phyloP scores from a whole-genome alignment of 2,329 filamentous ascomycete species.

The Aspergillus sojae region DNA sequence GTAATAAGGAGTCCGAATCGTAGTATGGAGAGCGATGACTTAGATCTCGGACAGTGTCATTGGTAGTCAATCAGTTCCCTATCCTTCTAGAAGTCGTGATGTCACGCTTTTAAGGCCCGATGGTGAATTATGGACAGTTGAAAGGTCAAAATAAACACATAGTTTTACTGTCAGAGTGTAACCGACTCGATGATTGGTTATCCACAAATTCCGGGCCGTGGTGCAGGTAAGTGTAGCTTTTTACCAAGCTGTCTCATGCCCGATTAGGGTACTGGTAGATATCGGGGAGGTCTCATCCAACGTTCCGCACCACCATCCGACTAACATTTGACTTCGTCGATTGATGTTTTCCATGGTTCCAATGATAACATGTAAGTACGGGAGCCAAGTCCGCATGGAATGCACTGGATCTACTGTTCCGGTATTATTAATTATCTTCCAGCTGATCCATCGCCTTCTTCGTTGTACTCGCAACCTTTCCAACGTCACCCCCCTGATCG shows the following conservation, averaged over 20 bases:
- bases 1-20: not conserved
- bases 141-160: not conserved
- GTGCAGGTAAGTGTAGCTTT: not conserved
- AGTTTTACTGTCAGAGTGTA: not conserved
- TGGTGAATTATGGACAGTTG: not conserved
- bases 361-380: not conserved
- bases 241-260: not conserved
- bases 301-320: not conserved
- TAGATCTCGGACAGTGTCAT: not conserved
- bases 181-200: not conserved
- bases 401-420: not conserved
- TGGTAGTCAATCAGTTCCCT: not conserved
- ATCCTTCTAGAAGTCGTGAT: not conserved
- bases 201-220: not conserved
- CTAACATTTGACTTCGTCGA: not conserved
- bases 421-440: not conserved
- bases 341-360: not conserved
- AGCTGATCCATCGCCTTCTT: slow-evolving; percentile 6
- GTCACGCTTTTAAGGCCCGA: not conserved
- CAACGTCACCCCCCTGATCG: not conserved
- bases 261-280: not conserved
- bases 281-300: not conserved
- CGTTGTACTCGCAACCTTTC: not conserved
- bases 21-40: not conserved
- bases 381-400: too few relatives aligned